Evolutionary conservation across 2,329 filamentous ascomycete genomes (phyloP), one percentile per base, ranked within the genome.

Genomic region (Cytospora piceicola): DNA sequence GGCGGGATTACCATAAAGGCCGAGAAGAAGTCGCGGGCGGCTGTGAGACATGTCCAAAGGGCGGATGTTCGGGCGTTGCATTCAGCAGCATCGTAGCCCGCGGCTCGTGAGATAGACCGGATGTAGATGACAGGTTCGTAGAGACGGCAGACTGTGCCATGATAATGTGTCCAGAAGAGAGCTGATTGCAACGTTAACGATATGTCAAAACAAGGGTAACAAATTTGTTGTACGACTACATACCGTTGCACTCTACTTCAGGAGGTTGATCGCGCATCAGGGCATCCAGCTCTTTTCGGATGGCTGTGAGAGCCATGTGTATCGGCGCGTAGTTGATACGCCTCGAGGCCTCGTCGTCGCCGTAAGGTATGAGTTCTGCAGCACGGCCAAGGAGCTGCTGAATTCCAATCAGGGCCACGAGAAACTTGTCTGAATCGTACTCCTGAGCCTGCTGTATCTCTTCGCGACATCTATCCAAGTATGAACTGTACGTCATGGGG

Each of bases 81-180:
- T 24, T 72, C 69, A 1, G 67, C 60, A 3, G 51, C 34, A 46
- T 72, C 66, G 14, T 52, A 62, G 20, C 24, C 58, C 5, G 69
- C 51, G 0, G 70, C 32, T 5, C 58, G 46, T 0, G 70, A 59
- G 6, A 56, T 60, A 1, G 72, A 62, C 4, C 71, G 73, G 66
- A 76, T 73, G 54, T 69, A 71, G 4, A 79, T 73, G 24, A 73
- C 72, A 0, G 78, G 77, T 56, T 80, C 79, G 65, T 78, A 79
- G 2, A 81, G 72, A 0, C 77, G 75, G 20, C 77, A 71, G 6
- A 77, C 52, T 1, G 75, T 64, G 39, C 71, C 69, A 59, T 75
- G 66, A 52, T 79, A 79, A 56, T 77, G 75, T 2, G 74, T 69
- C 68, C 73, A 74, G 34, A 81, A 71, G 6, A 77, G 68, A 42